A percentile compares a stretch with the other conserved stretches of the same genome.
phyloP scores from a whole-genome alignment of 2,329 filamentous ascomycete species.

The Albophoma yamanashiensis region DNA sequence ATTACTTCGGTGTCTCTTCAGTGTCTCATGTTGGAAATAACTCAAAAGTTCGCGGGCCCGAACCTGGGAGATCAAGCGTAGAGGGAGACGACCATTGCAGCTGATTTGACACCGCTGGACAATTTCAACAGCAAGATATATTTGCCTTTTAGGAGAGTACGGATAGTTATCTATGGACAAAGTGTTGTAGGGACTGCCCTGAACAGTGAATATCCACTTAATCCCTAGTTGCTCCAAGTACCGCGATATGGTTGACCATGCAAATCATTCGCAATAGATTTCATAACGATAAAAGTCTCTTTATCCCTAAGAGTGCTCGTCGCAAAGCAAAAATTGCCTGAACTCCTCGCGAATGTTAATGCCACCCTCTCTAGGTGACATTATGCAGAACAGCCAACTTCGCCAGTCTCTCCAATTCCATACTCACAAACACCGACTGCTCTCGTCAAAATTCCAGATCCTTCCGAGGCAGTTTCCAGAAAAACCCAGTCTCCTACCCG shows the following conservation, averaged over 20 bases:
- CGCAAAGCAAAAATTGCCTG: background rate
- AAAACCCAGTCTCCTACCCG: conserved; percentile 3
- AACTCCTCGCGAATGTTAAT: conserved; percentile 1
- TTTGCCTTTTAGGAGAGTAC: too few relatives aligned
- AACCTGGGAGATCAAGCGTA: background rate
- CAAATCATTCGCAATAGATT: background rate
- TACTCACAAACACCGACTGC: background rate
- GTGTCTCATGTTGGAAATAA: background rate
- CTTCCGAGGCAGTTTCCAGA: conserved; percentile 6
- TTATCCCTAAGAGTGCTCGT: background rate
- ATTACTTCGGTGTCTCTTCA: background rate
- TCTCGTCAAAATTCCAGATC: conserved; percentile 6
- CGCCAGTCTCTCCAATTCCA: background rate
- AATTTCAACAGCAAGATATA: too few relatives aligned
- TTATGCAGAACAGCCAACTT: background rate
- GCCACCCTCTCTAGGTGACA: background rate
- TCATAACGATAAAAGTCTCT: background rate
- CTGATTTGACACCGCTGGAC: too few relatives aligned
- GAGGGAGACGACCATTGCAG: too few relatives aligned
- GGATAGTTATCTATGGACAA: too few relatives aligned
- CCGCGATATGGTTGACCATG: background rate
- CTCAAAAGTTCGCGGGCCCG: background rate
- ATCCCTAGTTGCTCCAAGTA: background rate
- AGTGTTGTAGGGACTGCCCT: too few relatives aligned
- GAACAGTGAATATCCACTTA: background rate